A percentile compares a stretch with the other conserved stretches of the same genome.
Evolutionary conservation across 148 eudicot species (phyloP).

Genomic region (Rheum nobile): DNA sequence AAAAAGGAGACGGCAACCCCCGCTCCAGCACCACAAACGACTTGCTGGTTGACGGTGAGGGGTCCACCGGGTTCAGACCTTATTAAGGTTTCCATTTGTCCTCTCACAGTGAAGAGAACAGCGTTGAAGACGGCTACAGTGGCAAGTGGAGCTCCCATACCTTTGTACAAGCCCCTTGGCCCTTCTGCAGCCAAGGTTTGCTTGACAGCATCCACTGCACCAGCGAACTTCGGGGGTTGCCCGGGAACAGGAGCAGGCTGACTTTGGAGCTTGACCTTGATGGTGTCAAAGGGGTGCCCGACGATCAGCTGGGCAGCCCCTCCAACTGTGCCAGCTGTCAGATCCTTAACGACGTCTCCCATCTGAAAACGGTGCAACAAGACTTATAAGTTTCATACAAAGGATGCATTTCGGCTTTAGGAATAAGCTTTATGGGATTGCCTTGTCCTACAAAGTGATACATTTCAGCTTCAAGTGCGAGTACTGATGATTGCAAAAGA

Average conservation of each 20-base stretch:
- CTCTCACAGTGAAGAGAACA: constrained; percentile 72
- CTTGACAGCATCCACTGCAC: constrained; percentile 84
- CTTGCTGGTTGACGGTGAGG: constrained; percentile 70
- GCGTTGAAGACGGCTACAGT: constrained; percentile 95
- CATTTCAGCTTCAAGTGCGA: no score
- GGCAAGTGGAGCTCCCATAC: constrained; percentile 99
- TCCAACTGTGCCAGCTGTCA: constrained; percentile 86
- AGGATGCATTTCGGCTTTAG: no score
- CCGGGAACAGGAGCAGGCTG: constrained; percentile 87
- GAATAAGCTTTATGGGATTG: no score
- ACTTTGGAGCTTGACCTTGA: constrained; percentile 97
- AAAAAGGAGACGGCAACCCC: constrained; percentile 79
- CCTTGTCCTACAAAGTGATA: no score
- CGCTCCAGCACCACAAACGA: constrained; percentile 78
- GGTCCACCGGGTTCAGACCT: constrained; percentile 64
- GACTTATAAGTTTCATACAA: no score
- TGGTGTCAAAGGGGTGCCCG: constrained; percentile 96
- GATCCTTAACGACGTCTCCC: constrained; percentile 92
- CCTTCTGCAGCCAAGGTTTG: constrained; percentile 94
- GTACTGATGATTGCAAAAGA: no score
- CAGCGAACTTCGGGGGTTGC: constrained; percentile 61
- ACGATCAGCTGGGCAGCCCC: constrained; percentile 84
- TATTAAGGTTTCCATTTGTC: constrained; percentile 68
- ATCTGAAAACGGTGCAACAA: constrained; percentile 36
- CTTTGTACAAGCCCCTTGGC: constrained; percentile 73